These are phyloP conservation scores for Primulina eburnea DNA, from an alignment of 257 asterid genomes.

Conservation along the genomic window DNA sequence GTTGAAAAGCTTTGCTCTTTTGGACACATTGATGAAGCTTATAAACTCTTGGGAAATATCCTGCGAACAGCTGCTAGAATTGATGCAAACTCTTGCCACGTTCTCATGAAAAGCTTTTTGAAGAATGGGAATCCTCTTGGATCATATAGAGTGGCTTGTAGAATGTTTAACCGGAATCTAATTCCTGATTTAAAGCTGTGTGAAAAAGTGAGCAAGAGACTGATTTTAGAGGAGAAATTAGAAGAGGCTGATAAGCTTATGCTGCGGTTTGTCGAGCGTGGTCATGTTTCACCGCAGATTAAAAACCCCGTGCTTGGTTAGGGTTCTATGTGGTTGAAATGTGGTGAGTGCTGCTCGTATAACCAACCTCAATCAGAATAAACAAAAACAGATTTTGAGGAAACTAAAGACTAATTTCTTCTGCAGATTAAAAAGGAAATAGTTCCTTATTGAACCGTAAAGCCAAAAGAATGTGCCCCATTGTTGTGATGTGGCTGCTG, in stretches of 20 bases:
- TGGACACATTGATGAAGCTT: conserved; percentile 69
- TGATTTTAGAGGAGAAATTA: conserved; percentile 42
- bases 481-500: not conserved
- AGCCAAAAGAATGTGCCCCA: not conserved
- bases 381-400: conserved; percentile 14
- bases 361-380: not conserved
- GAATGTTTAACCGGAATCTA: conserved; percentile 85
- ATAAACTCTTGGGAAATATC: conserved; percentile 67
- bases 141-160: conserved; percentile 80
- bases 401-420: not conserved
- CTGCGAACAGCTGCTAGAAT: conserved; percentile 65
- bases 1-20: conserved; percentile 75
- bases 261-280: conserved; percentile 79
- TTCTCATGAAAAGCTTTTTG: conserved; percentile 64
- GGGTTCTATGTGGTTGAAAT: conserved; percentile 15
- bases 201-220: conserved; percentile 63
- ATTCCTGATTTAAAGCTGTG: conserved; percentile 80
- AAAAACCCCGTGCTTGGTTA: conserved; percentile 17
- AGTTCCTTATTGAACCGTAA: not conserved
- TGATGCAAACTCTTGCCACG: conserved; percentile 65
- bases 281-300: conserved; percentile 38
- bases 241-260: conserved; percentile 87
- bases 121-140: conserved; percentile 62
- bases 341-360: conserved; percentile 2
- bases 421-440: not conserved